These are phyloP conservation scores for Herpetomonas muscarum DNA, from an alignment of 208 protist species.

Conservation along the genomic window DNA sequence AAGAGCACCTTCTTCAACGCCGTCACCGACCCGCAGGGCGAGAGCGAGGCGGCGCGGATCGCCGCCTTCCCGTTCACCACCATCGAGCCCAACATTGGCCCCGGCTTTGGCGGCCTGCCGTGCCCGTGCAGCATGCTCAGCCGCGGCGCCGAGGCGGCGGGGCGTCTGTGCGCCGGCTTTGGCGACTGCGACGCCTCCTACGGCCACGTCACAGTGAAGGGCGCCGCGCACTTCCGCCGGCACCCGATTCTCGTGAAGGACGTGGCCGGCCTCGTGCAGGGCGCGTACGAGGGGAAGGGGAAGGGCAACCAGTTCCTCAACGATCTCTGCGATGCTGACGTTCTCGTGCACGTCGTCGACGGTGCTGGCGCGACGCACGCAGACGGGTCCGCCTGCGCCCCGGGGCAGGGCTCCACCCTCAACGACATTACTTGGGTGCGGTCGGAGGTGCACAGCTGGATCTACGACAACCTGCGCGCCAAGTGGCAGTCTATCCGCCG, in stretches of 20 bases:
- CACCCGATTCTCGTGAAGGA: constrained; percentile 87
- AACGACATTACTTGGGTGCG: constrained; percentile 92
- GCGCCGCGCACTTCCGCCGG: constrained; percentile 41
- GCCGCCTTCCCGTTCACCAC: constrained; percentile 94
- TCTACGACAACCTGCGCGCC: constrained; percentile 89
- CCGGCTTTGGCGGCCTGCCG: constrained; percentile 44
- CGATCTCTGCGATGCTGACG: constrained; percentile 91
- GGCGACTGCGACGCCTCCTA: constrained; percentile 52
- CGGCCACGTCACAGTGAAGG: constrained; percentile 46
- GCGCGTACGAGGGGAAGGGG: constrained; percentile 90
- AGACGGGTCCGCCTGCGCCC: constrained; percentile 69
- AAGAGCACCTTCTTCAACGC: constrained; percentile 96
- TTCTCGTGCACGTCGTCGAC: constrained; percentile 94
- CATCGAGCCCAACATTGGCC: constrained; percentile 89
- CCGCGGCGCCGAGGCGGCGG: constrained; percentile 1
- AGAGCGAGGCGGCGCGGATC: constrained; percentile 78
- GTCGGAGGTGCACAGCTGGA: constrained; percentile 90
- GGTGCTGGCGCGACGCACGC: constrained; percentile 83
- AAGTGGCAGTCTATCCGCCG: constrained; percentile 75
- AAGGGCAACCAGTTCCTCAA: constrained; percentile 95
- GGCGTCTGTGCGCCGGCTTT: neutral
- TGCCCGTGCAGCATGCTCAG: constrained; percentile 60
- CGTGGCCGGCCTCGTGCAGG: constrained; percentile 92
- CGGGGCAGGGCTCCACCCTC: constrained; percentile 58
- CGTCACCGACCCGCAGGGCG: constrained; percentile 73